phyloP scores from a whole-genome alignment of 179 eudicot genomes.

The Patellifolia procumbens region DNA sequence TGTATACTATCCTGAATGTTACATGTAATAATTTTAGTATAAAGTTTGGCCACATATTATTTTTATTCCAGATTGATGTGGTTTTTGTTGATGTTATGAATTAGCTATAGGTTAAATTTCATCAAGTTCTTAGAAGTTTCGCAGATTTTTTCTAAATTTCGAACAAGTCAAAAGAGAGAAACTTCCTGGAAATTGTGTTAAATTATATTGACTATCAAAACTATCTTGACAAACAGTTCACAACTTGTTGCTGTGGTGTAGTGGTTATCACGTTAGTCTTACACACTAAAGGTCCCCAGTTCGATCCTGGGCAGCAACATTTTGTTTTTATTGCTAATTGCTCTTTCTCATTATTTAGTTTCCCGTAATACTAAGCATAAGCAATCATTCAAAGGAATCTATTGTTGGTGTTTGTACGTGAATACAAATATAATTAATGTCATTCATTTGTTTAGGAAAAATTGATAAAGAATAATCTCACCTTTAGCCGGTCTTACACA shows the following conservation, averaged over 20 bases:
- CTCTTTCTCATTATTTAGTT: too few relatives aligned
- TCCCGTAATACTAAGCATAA: too few relatives aligned
- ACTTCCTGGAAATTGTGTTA: slow-evolving; percentile 13
- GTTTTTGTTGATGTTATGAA: neutral
- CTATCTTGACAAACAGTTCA: too few relatives aligned
- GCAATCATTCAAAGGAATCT: too few relatives aligned
- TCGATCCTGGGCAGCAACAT: slow-evolving; percentile 62
- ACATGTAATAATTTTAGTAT: neutral
- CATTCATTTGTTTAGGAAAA: too few relatives aligned
- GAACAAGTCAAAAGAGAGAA: slow-evolving; percentile 5
- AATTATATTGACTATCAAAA: too few relatives aligned
- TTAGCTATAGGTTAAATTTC: neutral
- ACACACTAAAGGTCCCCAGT: slow-evolving; percentile 63
- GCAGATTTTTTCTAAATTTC: neutral
- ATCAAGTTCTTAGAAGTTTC: slow-evolving; percentile 26
- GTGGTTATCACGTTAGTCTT: slow-evolving; percentile 64
- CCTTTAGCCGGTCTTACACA: too few relatives aligned
- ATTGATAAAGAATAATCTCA: too few relatives aligned
- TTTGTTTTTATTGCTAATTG: too few relatives aligned
- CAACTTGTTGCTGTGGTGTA: slow-evolving; percentile 45
- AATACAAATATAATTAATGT: too few relatives aligned
- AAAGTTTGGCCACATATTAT: neutral
- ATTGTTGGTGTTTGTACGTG: too few relatives aligned
- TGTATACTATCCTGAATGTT: neutral
- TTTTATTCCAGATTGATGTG: neutral